These are phyloP conservation scores for Wickerhamiella shivajii DNA, from an alignment of 805 yeast species.

Conservation along the genomic window DNA sequence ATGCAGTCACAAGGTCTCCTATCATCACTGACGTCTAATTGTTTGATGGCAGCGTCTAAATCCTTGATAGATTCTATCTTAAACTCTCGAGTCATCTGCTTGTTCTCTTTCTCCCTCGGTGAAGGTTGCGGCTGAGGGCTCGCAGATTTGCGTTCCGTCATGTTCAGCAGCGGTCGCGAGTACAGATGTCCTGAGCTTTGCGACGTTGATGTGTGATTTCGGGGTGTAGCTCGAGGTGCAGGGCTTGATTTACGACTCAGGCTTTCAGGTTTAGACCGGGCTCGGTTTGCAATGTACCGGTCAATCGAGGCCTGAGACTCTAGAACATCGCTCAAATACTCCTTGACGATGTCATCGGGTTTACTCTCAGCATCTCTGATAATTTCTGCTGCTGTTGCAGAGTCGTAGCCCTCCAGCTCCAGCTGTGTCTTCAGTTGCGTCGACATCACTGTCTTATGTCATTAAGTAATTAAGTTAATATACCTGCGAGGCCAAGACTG, in stretches of 20 bases:
- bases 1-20: conserved; percentile 57
- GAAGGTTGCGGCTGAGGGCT: too few relatives aligned
- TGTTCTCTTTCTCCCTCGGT: background rate
- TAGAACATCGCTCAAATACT: conserved; percentile 13
- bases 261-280: conserved; percentile 5
- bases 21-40: conserved; percentile 32
- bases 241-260: too few relatives aligned
- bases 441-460: too few relatives aligned
- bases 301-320: conserved; percentile 8
- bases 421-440: conserved; percentile 10
- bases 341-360: conserved; percentile 14
- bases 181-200: too few relatives aligned
- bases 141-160: too few relatives aligned
- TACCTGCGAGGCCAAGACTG: too few relatives aligned
- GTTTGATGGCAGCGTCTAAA: conserved; percentile 45
- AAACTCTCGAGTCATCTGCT: conserved; percentile 17
- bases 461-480: too few relatives aligned
- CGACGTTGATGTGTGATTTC: too few relatives aligned
- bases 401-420: conserved; percentile 15
- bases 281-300: conserved; percentile 10
- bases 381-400: conserved; percentile 16
- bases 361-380: conserved; percentile 12
- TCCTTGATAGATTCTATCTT: conserved; percentile 47
- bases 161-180: too few relatives aligned
- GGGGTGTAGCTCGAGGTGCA: too few relatives aligned